Base-by-base conservation (phyloP, 352 stramenopile species). In the Globisporangium nagaii region DNA sequence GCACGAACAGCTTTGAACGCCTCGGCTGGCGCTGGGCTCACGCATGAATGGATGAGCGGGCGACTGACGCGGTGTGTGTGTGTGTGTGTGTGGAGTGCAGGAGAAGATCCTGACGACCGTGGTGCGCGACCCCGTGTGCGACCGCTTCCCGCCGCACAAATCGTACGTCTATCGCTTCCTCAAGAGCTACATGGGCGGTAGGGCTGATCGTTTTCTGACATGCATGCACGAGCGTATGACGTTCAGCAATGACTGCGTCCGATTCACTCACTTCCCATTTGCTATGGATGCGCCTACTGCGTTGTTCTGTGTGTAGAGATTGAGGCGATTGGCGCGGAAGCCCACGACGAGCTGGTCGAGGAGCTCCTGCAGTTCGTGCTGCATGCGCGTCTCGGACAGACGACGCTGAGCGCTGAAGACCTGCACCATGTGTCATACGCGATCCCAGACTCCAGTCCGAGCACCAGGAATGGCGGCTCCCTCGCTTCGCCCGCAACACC, bases 371-470 rank as follows among this genome's bases (percentile, higher is more conserved):
- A 77, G 10, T 80, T 79, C 56, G 71, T 93, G 4, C 39, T 77
- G 13, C 59, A 71, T 32, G 43, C 62, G 2, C 71, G 68, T 13
- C 12, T 73, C 6, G 53, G 39, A 0, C 63, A 85, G 10, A 56
- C 69, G 27, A 46, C 60, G 8, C 49, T 81, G 3, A 60, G 70
- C 9, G 58, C 71, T 2, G 79, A 90, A 27, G 70, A 75, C 36
- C 82, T 88, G 75, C 79, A 93, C 45, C 68, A 93, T 55, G 75
- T 90, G 24, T 87, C 79, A 6, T 93, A 79, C 54, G 72, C 66
- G 0, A 56, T 90, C 15, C 65, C 65, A 1, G 20, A 11, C 10
- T n/a, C n/a, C n/a, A n/a, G n/a, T n/a, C n/a, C n/a, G n/a, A n/a
- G n/a, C n/a, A n/a, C n/a, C n/a, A n/a, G n/a, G n/a, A n/a, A n/a